phyloP scores from a whole-genome alignment of 352 stramenopile genomes.

The Phytophthora multivora region DNA sequence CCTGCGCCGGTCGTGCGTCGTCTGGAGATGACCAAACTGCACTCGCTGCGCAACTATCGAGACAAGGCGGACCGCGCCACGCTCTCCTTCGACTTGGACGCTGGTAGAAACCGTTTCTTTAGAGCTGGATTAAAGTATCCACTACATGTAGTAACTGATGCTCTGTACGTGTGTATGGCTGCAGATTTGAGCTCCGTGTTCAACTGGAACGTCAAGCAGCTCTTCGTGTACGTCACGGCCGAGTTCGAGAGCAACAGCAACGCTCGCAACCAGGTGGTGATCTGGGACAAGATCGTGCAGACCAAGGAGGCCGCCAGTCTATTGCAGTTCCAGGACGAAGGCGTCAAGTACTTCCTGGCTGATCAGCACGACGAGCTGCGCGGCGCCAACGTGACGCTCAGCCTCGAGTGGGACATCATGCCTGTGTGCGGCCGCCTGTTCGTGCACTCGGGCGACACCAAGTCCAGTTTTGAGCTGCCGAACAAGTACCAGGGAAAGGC shows the following conservation, averaged over 20 bases:
- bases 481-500: slow-evolving; percentile 72
- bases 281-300: slow-evolving; percentile 88
- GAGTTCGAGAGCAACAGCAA: slow-evolving; percentile 79
- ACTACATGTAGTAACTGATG: neutral
- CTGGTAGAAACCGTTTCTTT: slow-evolving; percentile 34
- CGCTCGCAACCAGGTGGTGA: slow-evolving; percentile 75
- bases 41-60: slow-evolving; percentile 85
- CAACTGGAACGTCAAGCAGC: slow-evolving; percentile 92
- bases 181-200: slow-evolving; percentile 85
- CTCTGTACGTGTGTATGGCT: neutral
- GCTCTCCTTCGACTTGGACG: slow-evolving; percentile 83
- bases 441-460: slow-evolving; percentile 54
- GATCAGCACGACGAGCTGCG: slow-evolving; percentile 82
- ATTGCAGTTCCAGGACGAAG: slow-evolving; percentile 65
- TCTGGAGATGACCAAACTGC: slow-evolving; percentile 68
- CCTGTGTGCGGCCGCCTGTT: slow-evolving; percentile 82
- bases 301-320: slow-evolving; percentile 52
- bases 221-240: slow-evolving; percentile 89
- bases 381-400: slow-evolving; percentile 77
- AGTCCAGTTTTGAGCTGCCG: slow-evolving; percentile 65
- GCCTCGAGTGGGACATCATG: slow-evolving; percentile 89
- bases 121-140: no score
- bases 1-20: slow-evolving; percentile 55
- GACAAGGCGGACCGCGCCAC: slow-evolving; percentile 82
- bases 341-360: slow-evolving; percentile 84